Percentiles rank a stretch among this genome's conserved stretches.
Conservation (phyloP, 148 eudicot genomes). For the Rhododendron kiyosumense region DNA sequence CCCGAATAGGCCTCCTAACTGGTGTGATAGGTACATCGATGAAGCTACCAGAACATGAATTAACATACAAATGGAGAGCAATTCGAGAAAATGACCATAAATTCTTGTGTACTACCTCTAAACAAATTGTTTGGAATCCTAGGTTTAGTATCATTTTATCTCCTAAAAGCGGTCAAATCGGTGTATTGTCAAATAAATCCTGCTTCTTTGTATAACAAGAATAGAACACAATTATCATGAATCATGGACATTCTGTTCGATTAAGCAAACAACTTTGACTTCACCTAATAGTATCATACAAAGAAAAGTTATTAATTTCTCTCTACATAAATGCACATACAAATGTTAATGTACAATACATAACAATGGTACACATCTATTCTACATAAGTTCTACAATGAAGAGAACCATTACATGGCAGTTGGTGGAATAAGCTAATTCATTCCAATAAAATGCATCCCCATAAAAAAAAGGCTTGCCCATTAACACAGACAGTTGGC, state of each 20-base stretch:
- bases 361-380: neutral
- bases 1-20: neutral
- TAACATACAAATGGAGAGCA: neutral
- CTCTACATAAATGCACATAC: neutral
- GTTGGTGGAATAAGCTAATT: neutral
- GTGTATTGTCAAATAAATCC: neutral
- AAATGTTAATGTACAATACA: neutral
- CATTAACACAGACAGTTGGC: neutral
- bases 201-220: neutral
- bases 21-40: neutral
- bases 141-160: neutral
- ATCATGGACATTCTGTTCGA: neutral
- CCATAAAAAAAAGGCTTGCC: neutral
- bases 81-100: neutral
- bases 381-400: neutral
- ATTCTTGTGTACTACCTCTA: neutral
- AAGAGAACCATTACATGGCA: neutral
- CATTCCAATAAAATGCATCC: neutral
- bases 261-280: neutral
- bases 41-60: neutral
- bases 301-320: neutral
- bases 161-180: neutral
- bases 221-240: neutral
- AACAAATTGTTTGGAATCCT: neutral
- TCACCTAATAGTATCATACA: neutral